Percentiles rank a stretch among this genome's conserved stretches.
Conservation (phyloP, 495 filamentous ascomycete species). For the Hypomontagnella submonticulosa region DNA sequence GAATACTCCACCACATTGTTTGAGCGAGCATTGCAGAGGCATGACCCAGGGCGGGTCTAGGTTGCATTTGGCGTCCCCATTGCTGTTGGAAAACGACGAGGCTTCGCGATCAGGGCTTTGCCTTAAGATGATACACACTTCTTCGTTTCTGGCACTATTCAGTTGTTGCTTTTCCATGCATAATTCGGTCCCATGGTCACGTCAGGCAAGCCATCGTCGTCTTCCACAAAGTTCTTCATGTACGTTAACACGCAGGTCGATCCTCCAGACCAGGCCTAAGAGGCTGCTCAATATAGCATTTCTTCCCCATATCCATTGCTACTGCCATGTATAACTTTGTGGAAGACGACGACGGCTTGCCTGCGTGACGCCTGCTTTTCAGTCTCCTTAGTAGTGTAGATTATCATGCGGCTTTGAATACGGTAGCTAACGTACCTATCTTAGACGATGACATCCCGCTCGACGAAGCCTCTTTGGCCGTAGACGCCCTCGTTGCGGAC, state of each 20-base stretch:
- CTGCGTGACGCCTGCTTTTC: slow-evolving; percentile 55
- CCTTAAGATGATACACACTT: slow-evolving; percentile 50
- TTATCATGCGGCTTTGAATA: slow-evolving; percentile 41
- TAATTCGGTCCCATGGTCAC: slow-evolving; percentile 57
- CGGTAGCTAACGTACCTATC: slow-evolving; percentile 51
- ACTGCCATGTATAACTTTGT: slow-evolving; percentile 52
- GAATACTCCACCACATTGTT: slow-evolving; percentile 50
- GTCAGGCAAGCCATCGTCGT: slow-evolving; percentile 73
- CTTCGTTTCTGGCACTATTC: slow-evolving; percentile 48
- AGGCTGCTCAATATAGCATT: slow-evolving; percentile 66
- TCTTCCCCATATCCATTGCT: slow-evolving; percentile 53
- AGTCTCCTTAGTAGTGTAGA: slow-evolving; percentile 43
- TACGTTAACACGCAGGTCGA: slow-evolving; percentile 76
- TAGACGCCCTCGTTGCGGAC: slow-evolving; percentile 68
- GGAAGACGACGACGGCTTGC: slow-evolving; percentile 67
- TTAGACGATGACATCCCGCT: slow-evolving; percentile 63
- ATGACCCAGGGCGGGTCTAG: slow-evolving; percentile 54
- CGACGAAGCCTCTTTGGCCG: slow-evolving; percentile 63
- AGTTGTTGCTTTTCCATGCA: slow-evolving; percentile 45
- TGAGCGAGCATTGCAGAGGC: slow-evolving; percentile 53
- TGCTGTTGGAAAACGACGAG: slow-evolving; percentile 55
- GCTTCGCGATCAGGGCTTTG: slow-evolving; percentile 51
- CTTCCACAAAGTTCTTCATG: slow-evolving; percentile 74
- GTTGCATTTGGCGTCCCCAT: slow-evolving; percentile 53
- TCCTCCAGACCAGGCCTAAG: slow-evolving; percentile 55